Percentiles rank a stretch among this genome's conserved stretches.
phyloP scores from a whole-genome alignment of 768 basidiomycete species.

The Mrakia frigida region DNA sequence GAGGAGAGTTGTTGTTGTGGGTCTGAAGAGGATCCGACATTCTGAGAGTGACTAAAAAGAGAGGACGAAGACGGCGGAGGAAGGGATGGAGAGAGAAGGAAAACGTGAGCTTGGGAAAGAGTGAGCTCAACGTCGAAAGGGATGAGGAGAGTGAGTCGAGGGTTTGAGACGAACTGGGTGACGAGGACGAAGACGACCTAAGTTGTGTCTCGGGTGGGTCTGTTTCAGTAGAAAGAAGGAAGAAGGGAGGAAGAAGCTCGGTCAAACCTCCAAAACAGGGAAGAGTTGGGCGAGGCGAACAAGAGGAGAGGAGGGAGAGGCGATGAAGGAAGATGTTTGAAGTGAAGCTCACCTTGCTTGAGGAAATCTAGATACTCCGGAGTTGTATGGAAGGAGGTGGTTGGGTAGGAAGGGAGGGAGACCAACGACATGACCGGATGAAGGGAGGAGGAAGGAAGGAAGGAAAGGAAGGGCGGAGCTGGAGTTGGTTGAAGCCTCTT shows the following conservation, averaged over 20 bases:
- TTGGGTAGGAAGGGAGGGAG: slow-evolving; percentile 8
- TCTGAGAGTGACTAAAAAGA: not conserved
- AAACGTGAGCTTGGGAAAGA: not conserved
- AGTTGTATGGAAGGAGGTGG: slow-evolving; percentile 9
- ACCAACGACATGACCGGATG: not conserved
- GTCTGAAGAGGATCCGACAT: not conserved
- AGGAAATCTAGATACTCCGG: slow-evolving; percentile 1
- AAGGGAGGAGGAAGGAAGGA: not conserved
- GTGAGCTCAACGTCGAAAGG: not conserved
- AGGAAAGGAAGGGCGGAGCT: not conserved
- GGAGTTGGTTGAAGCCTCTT: not conserved
- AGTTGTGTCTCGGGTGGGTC: not conserved
- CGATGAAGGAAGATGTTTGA: not conserved
- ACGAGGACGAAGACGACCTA: not conserved
- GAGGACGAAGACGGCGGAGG: no score
- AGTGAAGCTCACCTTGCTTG: not conserved
- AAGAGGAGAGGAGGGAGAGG: not conserved
- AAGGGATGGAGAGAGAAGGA: not conserved
- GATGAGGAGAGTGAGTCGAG: not conserved
- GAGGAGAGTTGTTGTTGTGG: no score
- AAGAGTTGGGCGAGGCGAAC: not conserved
- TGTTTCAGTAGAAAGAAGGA: not conserved
- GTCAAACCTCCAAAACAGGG: not conserved
- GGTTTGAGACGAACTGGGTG: not conserved
- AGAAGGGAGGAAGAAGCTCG: not conserved